Evolutionary conservation across 805 yeast genomes (phyloP), one percentile per base, ranked within the genome.

Genomic region (Citeromyces matritensis): DNA sequence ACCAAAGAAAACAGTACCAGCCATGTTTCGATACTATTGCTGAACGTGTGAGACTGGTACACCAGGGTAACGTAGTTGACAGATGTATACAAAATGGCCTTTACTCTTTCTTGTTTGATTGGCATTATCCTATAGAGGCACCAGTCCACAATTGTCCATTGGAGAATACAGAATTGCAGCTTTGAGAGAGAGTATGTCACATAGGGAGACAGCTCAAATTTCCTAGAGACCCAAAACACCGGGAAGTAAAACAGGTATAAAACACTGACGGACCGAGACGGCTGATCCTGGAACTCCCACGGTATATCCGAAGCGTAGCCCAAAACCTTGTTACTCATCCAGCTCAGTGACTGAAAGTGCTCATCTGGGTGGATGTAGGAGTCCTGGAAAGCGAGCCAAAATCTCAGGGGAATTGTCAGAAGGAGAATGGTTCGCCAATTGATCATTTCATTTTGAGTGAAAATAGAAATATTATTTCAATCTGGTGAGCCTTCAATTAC

Each of bases 281-380:
- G 83, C 2, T 47, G 32, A 23, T 44, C 42, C 4, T 53, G 42
- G 52, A 82, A 91, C 48, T 88, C 98, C 98, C 98, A 88, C 0
- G 96, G 86, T 1, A 64, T 43, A 9, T 60, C 57, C 6, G 54
- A 48, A 53, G 59, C 17, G 59, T 51, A 35, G 48, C 58, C 64
- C 48, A 73, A 30, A 24, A 30, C 24, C 28, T 29, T 38, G 43
- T 51, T 48, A 9, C 74, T 61, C 15, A 88, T 45, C 1, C 79
- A 77, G 48, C 85, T 93, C 30, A 93, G 67, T n/a, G 76, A 69
- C 49, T 93, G 99, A 49, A 83, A 82, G 49, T 86, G 95, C 55
- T 91, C 99, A 59, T 91, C 99, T 0, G 99, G 99, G 42, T 93
- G 99, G 30, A 91, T 74, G 47, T 93, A 91, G 0, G 95, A 82